Base-by-base conservation (phyloP, 139 green algal genomes). In the Deuterostichococcus epilithicus region DNA sequence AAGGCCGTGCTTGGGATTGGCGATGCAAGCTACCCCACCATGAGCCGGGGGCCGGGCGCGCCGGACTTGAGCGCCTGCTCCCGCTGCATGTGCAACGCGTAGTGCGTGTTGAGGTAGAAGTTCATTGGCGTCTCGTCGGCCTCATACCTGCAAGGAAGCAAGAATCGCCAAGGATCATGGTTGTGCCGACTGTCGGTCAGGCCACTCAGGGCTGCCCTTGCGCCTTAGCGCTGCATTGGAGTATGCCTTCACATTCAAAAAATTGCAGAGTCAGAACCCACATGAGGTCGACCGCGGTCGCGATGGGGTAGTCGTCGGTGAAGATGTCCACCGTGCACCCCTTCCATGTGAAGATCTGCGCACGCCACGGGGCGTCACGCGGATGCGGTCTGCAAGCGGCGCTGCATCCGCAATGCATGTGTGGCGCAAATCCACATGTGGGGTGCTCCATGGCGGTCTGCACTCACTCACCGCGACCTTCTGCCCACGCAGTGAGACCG, bases 71-170 rank as follows among this genome's bases (percentile, higher is more conserved):
- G 45, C 3, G 86, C 88, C 34, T 72, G 78, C 33, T 83, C 26
- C 6, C 90, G 82, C 42, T 83, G 75, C 26, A 84, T 83, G 37
- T 92, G 79, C 33, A 97, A 77, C 1, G 80, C 73, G 0, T 89
- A 82, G 78, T 98, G 94, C 30, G 88, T 72, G 70, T 96, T 95
- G 34, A 93, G 38, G 81, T 98, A 98, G 3, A 72, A 35, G 1
- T 82, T 25, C 86, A 95, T 97, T 32, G 92, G 92, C 0, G 94
- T 97, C 33, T 97, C 93, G 22, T 89, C 84, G 1, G 89, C 85
- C 6, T 85, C 76, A 76, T 98, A 98, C 25, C 87, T 94, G 88
- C 32, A 75, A 30, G 26, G 23, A 34, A 75, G 28, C 8, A 68
- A 22, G 23, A 15, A 38, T 44, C 38, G 47, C 25, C 59, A 68